These are phyloP conservation scores for Pachysandra terminalis DNA, from an alignment of 164 flowering plant genomes.

Conservation along the genomic window DNA sequence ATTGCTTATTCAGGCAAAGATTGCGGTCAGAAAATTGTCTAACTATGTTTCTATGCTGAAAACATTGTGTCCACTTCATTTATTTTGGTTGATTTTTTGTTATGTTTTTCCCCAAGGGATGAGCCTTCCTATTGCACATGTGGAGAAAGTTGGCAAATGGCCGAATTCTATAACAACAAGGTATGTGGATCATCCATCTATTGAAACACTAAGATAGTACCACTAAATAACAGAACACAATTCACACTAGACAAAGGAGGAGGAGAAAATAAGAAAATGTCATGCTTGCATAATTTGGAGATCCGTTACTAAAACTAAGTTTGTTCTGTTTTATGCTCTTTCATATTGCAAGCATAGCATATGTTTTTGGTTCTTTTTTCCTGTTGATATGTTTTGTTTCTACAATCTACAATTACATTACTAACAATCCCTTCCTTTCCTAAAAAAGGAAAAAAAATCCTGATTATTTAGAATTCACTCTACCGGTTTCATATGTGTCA, in stretches of 20 bases:
- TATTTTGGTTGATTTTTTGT: conserved; percentile 6
- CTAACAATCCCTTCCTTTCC: no score
- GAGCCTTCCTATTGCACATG: conserved; percentile 99
- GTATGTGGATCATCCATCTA: conserved; percentile 24
- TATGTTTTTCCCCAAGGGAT: conserved; percentile 46
- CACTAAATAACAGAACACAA: background rate
- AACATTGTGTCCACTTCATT: conserved; percentile 7
- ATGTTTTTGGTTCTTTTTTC: no score
- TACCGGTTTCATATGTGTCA: background rate
- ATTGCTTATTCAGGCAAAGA: conserved; percentile 93
- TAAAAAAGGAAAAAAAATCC: no score
- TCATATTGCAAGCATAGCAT: no score
- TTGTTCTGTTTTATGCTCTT: background rate
- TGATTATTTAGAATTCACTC: no score
- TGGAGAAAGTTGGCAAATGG: conserved; percentile 99
- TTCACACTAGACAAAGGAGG: background rate
- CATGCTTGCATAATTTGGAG: background rate
- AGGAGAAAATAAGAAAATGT: background rate
- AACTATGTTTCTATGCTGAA: background rate
- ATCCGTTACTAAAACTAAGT: background rate
- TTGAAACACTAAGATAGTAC: background rate
- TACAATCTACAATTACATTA: no score
- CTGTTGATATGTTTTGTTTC: no score
- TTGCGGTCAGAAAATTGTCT: conserved; percentile 55
- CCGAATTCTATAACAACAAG: conserved; percentile 95